These are phyloP conservation scores for Penicillium paxilli DNA, from an alignment of 495 filamentous ascomycete species.

Conservation along the genomic window DNA sequence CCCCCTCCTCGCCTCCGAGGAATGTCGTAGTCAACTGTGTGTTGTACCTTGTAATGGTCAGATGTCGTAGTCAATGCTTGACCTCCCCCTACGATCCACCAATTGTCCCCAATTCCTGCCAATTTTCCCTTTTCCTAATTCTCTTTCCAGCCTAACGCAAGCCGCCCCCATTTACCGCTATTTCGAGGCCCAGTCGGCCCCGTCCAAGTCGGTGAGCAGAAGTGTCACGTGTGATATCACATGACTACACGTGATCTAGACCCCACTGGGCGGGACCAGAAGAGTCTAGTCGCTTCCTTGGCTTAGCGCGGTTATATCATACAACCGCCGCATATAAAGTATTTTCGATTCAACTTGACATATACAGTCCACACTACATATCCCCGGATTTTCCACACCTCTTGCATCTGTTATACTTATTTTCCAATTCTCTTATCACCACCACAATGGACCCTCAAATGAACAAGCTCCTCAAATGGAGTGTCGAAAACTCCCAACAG, in stretches of 20 bases:
- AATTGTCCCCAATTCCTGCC: too few relatives aligned
- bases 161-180: constrained; percentile 17
- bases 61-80: too few relatives aligned
- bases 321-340: not conserved
- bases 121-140: not conserved
- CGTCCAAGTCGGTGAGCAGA: constrained; percentile 18
- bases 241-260: constrained; percentile 22
- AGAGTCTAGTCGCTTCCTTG: constrained; percentile 16
- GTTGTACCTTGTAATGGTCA: too few relatives aligned
- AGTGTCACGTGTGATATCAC: not conserved
- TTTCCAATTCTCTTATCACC: constrained; percentile 5
- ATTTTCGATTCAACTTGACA: not conserved
- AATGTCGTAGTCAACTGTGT: not conserved
- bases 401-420: too few relatives aligned
- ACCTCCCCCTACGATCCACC: too few relatives aligned
- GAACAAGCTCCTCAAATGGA: constrained; percentile 90
- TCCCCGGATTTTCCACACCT: not conserved
- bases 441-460: constrained; percentile 56
- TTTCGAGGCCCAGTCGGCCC: too few relatives aligned
- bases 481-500: constrained; percentile 73
- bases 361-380: not conserved
- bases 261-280: constrained; percentile 19
- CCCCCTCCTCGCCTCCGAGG: not conserved
- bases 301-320: constrained; percentile 1
- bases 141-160: not conserved